Conservation (phyloP, 345 rosid genomes). For the Syzygium oleosum region DNA sequence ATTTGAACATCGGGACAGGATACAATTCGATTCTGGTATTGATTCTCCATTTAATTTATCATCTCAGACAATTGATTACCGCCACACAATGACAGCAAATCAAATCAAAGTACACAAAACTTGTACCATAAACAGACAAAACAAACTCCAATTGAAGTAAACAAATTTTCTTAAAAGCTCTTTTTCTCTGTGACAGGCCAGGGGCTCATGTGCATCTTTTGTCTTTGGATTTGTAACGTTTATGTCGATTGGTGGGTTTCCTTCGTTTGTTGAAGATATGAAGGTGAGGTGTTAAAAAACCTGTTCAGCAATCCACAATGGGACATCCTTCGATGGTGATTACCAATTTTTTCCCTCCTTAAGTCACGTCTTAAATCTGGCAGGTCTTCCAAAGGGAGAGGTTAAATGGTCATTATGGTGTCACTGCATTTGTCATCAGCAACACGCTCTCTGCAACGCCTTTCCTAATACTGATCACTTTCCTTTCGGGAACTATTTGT, state of each 20-base stretch:
- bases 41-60: neutral
- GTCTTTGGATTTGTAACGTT: constrained; percentile 95
- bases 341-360: neutral
- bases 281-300: constrained; percentile 31
- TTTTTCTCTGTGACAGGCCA: constrained; percentile 45
- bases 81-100: neutral
- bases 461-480: constrained; percentile 63
- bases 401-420: constrained; percentile 93
- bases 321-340: neutral
- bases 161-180: neutral
- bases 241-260: constrained; percentile 98
- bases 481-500: constrained; percentile 83
- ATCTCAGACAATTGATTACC: neutral
- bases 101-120: neutral
- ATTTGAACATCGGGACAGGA: constrained; percentile 70
- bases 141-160: neutral
- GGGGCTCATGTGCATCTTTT: constrained; percentile 91
- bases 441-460: constrained; percentile 90
- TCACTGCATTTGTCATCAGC: constrained; percentile 68
- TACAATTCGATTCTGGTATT: constrained; percentile 87
- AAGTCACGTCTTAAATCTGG: neutral
- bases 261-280: constrained; percentile 96
- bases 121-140: neutral
- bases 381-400: constrained; percentile 98
- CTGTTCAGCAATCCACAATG: neutral